phyloP scores from a whole-genome alignment of 2,329 filamentous ascomycete genomes.

The Delphinella strobiligena region DNA sequence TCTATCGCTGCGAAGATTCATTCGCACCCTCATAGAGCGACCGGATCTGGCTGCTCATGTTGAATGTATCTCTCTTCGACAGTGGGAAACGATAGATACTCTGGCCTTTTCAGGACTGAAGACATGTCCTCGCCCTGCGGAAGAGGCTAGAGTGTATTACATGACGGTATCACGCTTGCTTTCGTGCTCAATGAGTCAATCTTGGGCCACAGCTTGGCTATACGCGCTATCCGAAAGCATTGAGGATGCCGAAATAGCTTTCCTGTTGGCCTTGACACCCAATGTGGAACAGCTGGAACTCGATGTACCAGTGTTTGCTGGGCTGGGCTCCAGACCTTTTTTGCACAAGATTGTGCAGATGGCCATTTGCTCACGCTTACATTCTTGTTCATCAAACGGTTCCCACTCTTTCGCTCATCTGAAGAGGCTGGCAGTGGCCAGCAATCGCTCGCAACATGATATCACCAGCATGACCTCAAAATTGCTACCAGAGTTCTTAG shows the following conservation, averaged over 20 bases:
- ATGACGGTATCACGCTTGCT: background rate
- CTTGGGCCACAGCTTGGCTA: background rate
- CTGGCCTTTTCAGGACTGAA: background rate
- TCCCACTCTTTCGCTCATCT: no score
- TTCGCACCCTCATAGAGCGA: background rate
- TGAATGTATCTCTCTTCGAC: background rate
- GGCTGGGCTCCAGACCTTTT: no score
- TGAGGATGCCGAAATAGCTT: slow-evolving; percentile 2
- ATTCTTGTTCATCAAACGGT: no score
- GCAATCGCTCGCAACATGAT: no score
- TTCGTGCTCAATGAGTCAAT: background rate
- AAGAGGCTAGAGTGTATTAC: background rate
- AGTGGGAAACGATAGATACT: background rate
- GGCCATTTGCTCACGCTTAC: no score
- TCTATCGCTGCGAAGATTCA: background rate
- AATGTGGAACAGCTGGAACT: slow-evolving; percentile 7
- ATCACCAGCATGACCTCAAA: no score
- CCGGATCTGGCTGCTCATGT: background rate
- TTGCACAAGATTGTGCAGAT: no score
- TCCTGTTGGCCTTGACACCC: slow-evolving; percentile 1
- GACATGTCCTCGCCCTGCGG: background rate
- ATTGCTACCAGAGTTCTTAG: no score
- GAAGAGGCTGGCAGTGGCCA: no score
- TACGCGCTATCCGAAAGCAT: background rate
- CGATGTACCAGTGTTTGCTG: background rate